Conservation (phyloP, 2,329 filamentous ascomycete species). For the Rhytidhysteron rufulum region DNA sequence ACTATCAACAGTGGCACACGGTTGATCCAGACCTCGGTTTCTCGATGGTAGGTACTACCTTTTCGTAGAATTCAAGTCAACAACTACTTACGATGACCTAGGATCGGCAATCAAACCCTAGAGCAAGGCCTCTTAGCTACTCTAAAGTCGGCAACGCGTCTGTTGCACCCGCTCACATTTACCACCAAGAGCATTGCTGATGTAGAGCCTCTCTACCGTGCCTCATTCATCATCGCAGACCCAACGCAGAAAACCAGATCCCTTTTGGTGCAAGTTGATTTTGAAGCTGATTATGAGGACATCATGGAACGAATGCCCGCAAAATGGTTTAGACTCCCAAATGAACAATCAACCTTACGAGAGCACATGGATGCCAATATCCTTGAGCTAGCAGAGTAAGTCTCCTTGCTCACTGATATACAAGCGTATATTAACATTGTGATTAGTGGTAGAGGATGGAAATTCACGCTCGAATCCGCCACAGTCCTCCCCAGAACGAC, state of each 20-base stretch:
- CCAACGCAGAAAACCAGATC: background rate
- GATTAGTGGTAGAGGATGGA: background rate
- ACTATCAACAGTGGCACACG: background rate
- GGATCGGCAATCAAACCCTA: background rate
- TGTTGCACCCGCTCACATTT: background rate
- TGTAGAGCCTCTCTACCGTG: background rate
- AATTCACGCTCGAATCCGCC: background rate
- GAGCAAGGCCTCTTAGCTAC: background rate
- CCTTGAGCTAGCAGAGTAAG: background rate
- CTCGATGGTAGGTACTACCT: background rate
- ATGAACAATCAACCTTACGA: background rate
- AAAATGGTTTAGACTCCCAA: background rate
- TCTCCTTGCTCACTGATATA: background rate
- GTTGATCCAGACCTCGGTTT: background rate
- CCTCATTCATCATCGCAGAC: background rate
- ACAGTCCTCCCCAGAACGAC: background rate
- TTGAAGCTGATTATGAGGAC: background rate
- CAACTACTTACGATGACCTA: background rate
- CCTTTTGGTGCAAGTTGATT: background rate
- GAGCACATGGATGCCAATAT: background rate
- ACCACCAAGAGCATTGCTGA: background rate
- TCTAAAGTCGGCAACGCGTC: background rate
- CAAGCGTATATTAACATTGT: background rate
- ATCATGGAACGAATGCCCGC: background rate
- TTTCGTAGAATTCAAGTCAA: background rate